Conservation (phyloP, 2,329 filamentous ascomycete genomes). For the Epichloe baconii region DNA sequence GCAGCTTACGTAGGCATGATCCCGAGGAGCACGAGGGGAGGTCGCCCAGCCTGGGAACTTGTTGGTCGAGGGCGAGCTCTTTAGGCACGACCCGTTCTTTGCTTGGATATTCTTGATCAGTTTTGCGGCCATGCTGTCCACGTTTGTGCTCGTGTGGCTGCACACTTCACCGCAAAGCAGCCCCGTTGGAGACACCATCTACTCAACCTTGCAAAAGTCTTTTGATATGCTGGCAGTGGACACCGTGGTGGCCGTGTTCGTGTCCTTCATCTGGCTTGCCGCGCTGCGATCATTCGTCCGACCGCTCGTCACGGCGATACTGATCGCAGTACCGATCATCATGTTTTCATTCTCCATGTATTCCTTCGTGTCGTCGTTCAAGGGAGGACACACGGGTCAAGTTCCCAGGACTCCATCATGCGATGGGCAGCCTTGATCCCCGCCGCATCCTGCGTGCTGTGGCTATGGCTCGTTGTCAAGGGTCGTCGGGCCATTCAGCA, state of each 20-base stretch:
- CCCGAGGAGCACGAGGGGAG: conserved; percentile 20
- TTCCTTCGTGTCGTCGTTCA: conserved; percentile 79
- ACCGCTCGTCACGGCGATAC: conserved; percentile 65
- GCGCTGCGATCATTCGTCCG: conserved; percentile 78
- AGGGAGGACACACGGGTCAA: conserved; percentile 58
- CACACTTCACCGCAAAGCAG: conserved; percentile 65
- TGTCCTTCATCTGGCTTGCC: conserved; percentile 84
- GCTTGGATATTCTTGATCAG: conserved; percentile 80
- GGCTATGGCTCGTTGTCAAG: conserved; percentile 73
- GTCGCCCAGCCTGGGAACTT: conserved; percentile 32
- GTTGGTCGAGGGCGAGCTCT: conserved; percentile 52
- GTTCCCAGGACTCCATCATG: conserved; percentile 81
- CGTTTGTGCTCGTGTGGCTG: conserved; percentile 78
- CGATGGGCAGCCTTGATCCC: conserved; percentile 74
- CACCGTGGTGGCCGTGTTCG: conserved; percentile 76
- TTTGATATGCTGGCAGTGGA: conserved; percentile 85
- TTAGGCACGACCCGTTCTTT: conserved; percentile 82
- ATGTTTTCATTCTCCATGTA: conserved; percentile 85
- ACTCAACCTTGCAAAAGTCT: conserved; percentile 73
- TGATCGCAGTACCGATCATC: conserved; percentile 75
- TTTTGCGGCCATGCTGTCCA: conserved; percentile 71
- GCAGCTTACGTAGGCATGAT: conserved; percentile 22
- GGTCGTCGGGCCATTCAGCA: conserved; percentile 69
- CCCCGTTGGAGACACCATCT: conserved; percentile 84
- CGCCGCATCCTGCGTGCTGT: conserved; percentile 56